Percentiles rank a stretch among this genome's conserved stretches.
Conservation (phyloP, 2,329 filamentous ascomycete species). For the Neonectria ditissima region DNA sequence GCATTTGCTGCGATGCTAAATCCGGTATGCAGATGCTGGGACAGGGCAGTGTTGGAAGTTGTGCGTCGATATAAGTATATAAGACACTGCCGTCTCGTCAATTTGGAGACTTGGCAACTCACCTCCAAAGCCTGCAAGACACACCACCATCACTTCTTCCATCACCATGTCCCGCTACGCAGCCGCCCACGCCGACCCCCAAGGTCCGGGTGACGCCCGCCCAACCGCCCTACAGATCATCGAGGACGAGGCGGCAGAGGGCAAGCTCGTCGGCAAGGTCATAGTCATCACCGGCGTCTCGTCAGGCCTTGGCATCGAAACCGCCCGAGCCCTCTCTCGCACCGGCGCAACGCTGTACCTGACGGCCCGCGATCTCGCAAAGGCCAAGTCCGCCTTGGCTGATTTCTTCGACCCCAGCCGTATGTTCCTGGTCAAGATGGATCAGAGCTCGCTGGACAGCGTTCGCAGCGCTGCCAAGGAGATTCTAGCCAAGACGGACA, state of each 20-base stretch:
- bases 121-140: background rate
- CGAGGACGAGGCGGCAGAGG: conserved; percentile 43
- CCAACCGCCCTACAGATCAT: conserved; percentile 51
- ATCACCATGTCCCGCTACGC: conserved; percentile 33
- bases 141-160: no score
- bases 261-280: conserved; percentile 48
- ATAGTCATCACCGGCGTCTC: conserved; percentile 53
- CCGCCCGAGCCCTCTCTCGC: conserved; percentile 49
- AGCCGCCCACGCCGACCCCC: conserved; percentile 27
- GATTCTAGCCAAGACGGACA: background rate
- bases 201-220: conserved; percentile 48
- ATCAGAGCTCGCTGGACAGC: conserved; percentile 1
- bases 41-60: background rate
- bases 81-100: background rate
- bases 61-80: background rate
- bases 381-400: conserved; percentile 46
- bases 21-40: background rate
- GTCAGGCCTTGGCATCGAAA: conserved; percentile 54
- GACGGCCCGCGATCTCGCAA: conserved; percentile 50
- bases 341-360: conserved; percentile 54
- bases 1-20: background rate
- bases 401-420: conserved; percentile 18
- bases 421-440: conserved; percentile 5
- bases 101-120: background rate
- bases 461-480: background rate